Percentiles rank a stretch among this genome's conserved stretches.
These are phyloP conservation scores for Neospermospora avenae DNA, from an alignment of 2,329 filamentous ascomycete genomes.

Conservation along the genomic window DNA sequence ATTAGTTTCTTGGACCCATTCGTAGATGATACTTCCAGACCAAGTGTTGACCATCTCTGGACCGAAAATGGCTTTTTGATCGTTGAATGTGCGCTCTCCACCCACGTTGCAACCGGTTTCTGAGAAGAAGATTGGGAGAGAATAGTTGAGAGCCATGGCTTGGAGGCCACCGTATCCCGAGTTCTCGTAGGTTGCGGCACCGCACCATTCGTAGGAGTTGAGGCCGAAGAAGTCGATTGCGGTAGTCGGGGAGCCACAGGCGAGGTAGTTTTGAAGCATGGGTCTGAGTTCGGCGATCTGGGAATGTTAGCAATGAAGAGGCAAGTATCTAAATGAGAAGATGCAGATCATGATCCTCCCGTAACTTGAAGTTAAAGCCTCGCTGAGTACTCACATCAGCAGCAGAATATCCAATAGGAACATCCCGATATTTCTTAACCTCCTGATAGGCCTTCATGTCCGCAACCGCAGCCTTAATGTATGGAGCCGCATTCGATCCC, in stretches of 20 bases:
- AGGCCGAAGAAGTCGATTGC: conserved; percentile 62
- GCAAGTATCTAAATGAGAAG: not conserved
- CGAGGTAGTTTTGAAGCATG: conserved; percentile 69
- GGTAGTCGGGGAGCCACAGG: conserved; percentile 63
- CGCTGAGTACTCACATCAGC: conserved; percentile 46
- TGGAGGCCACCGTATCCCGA: conserved; percentile 68
- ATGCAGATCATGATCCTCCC: not conserved
- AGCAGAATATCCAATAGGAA: conserved; percentile 57
- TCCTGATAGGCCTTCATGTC: conserved; percentile 53
- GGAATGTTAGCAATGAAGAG: not conserved
- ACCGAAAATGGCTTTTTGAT: conserved; percentile 76
- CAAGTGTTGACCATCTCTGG: conserved; percentile 64
- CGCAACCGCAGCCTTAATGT: conserved; percentile 55
- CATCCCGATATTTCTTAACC: conserved; percentile 44
- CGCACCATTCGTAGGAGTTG: conserved; percentile 66
- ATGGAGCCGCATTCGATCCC: conserved; percentile 50
- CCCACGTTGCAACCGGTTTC: conserved; percentile 79
- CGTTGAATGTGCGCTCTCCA: conserved; percentile 59
- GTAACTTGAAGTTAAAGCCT: not conserved
- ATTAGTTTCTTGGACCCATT: conserved; percentile 85
- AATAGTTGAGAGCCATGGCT: conserved; percentile 61
- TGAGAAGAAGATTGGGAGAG: conserved; percentile 78
- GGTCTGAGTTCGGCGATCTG: conserved; percentile 61
- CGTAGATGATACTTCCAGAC: conserved; percentile 82
- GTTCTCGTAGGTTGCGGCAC: conserved; percentile 50